phyloP scores from a whole-genome alignment of 495 filamentous ascomycete genomes.

The Penicillium cosmopolitanum region DNA sequence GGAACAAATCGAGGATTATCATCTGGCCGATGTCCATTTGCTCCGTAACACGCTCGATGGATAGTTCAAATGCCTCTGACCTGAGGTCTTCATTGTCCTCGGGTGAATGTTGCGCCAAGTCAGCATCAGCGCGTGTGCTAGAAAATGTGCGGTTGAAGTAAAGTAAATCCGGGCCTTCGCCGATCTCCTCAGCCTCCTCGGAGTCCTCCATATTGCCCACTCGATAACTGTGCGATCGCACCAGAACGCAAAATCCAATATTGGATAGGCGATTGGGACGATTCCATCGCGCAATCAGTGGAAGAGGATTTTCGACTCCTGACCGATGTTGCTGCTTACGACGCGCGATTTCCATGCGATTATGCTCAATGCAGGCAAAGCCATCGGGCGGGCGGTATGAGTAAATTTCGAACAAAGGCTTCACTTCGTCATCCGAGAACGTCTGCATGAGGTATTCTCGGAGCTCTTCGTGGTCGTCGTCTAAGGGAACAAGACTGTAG shows the following conservation, averaged over 20 bases:
- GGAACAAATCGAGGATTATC: conserved; percentile 9
- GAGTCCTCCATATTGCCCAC: conserved; percentile 12
- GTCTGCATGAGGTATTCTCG: conserved; percentile 21
- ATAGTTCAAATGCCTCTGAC: conserved; percentile 15
- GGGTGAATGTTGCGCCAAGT: neutral
- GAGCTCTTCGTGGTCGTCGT: conserved; percentile 25
- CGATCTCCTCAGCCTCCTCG: neutral
- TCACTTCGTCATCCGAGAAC: conserved; percentile 10
- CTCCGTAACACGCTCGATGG: conserved; percentile 9
- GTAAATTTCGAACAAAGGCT: conserved; percentile 30
- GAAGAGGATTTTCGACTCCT: conserved; percentile 14
- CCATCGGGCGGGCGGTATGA: conserved; percentile 22
- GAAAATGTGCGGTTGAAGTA: conserved; percentile 25
- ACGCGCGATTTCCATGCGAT: conserved; percentile 28
- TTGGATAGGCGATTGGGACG: neutral
- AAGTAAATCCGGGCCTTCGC: conserved; percentile 19
- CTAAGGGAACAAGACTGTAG: conserved; percentile 29
- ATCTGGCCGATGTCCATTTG: conserved; percentile 20
- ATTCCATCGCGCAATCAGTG: conserved; percentile 16
- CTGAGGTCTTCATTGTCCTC: neutral
- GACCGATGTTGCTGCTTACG: conserved; percentile 27
- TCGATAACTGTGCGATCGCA: conserved; percentile 26
- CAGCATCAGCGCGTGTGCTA: conserved; percentile 7
- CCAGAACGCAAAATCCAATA: conserved; percentile 16
- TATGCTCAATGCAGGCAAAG: conserved; percentile 29